These are phyloP conservation scores for Xerocomellus amylosporus DNA, from an alignment of 768 basidiomycete species.

Conservation along the genomic window DNA sequence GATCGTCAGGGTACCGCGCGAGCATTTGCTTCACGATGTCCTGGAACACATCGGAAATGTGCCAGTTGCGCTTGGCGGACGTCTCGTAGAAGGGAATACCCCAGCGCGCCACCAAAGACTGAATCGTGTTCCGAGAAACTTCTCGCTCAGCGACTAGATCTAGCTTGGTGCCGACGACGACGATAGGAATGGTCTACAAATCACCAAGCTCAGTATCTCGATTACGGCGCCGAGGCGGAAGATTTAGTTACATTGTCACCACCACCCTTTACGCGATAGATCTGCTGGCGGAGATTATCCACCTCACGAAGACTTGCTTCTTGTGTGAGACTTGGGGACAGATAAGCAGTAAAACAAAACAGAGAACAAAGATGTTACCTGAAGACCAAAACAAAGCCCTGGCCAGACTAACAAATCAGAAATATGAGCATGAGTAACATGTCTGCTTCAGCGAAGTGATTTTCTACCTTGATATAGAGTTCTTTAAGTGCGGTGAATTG, in stretches of 20 bases:
- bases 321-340: constrained; percentile 61
- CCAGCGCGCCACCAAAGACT: constrained; percentile 64
- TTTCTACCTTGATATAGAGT: constrained; percentile 69
- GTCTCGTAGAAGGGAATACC: constrained; percentile 80
- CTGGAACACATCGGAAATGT: constrained; percentile 74
- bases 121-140: constrained; percentile 62
- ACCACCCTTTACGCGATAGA: constrained; percentile 73
- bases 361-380: constrained; percentile 43
- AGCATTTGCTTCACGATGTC: constrained; percentile 77
- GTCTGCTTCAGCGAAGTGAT: neutral
- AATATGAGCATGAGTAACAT: neutral
- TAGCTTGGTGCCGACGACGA: constrained; percentile 83
- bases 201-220: constrained; percentile 4
- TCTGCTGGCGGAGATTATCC: constrained; percentile 76
- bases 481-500: constrained; percentile 81
- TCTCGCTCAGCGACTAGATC: constrained; percentile 81
- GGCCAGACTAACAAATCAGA: constrained; percentile 47
- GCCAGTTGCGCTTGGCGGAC: constrained; percentile 84
- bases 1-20: constrained; percentile 53
- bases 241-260: constrained; percentile 50
- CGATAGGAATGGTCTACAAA: constrained; percentile 65
- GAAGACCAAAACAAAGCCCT: constrained; percentile 82
- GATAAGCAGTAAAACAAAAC: neutral
- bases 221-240: neutral
- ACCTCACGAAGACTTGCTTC: constrained; percentile 80